Conservation (phyloP, 441 rosid genomes). For the Monsonia emarginata region DNA sequence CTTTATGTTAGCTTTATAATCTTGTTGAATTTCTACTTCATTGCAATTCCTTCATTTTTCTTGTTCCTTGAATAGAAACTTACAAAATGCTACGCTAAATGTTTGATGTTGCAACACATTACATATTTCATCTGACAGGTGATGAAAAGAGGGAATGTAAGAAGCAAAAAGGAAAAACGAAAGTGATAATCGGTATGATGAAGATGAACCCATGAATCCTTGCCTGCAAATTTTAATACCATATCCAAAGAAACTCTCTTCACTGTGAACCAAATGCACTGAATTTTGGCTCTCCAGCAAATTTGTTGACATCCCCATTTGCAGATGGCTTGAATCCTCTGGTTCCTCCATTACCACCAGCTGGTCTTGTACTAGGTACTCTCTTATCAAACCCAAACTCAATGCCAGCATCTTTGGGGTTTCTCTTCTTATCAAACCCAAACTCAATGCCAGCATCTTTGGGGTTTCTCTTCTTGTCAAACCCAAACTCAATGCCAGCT, state of each 20-base stretch:
- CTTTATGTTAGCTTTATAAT: not conserved
- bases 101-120: not conserved
- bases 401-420: slow-evolving; percentile 18
- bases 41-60: not conserved
- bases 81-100: not conserved
- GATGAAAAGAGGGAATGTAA: not conserved
- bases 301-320: slow-evolving; percentile 9
- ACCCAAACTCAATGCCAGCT: slow-evolving; percentile 28
- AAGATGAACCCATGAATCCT: not conserved
- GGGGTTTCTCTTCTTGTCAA: not conserved
- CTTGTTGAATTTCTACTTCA: too few relatives aligned
- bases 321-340: slow-evolving; percentile 24
- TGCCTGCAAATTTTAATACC: too few relatives aligned
- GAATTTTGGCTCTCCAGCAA: slow-evolving; percentile 21
- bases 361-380: slow-evolving; percentile 19
- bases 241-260: not conserved
- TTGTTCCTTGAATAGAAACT: not conserved
- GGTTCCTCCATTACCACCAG: slow-evolving; percentile 25
- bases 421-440: too few relatives aligned
- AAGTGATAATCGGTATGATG: not conserved
- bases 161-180: not conserved
- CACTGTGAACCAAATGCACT: slow-evolving; percentile 12
- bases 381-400: slow-evolving; percentile 42
- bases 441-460: not conserved
- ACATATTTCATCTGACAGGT: not conserved